Percentiles rank a stretch among this genome's conserved stretches.
Conservation (phyloP, 2,329 filamentous ascomycete species). For the Cercospora berteroae region DNA sequence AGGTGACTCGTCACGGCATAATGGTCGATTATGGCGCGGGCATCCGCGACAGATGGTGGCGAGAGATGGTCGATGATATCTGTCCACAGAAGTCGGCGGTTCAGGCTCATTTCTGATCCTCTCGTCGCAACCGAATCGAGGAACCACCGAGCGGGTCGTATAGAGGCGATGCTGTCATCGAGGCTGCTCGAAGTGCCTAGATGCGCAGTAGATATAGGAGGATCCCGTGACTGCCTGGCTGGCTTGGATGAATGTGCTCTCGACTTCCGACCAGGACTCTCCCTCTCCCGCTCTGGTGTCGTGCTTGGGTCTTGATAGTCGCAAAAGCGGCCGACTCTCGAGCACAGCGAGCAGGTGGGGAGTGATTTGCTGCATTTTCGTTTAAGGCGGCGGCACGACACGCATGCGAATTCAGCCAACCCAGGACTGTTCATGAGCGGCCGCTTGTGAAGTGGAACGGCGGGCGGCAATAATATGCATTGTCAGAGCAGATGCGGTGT, state of each 20-base stretch:
- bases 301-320: slow-evolving; percentile 15
- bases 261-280: not conserved
- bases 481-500: not conserved
- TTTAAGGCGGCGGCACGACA: slow-evolving; percentile 22
- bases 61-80: slow-evolving; percentile 6
- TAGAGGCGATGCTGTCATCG: not conserved
- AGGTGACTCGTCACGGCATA: slow-evolving; percentile 17
- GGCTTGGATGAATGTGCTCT: not conserved
- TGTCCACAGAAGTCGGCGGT: slow-evolving; percentile 10
- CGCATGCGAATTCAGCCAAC: slow-evolving; percentile 15
- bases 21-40: not conserved
- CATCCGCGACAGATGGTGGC: slow-evolving; percentile 1
- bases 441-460: not conserved
- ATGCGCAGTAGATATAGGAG: not conserved
- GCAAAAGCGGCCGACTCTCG: slow-evolving; percentile 18
- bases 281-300: not conserved
- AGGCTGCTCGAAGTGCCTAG: not conserved
- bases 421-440: slow-evolving; percentile 4
- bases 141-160: slow-evolving; percentile 14
- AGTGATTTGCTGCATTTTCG: slow-evolving; percentile 24
- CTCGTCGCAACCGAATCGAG: slow-evolving; percentile 23
- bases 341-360: slow-evolving; percentile 20
- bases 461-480: not conserved
- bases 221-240: not conserved
- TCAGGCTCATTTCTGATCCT: slow-evolving; percentile 5